These are phyloP conservation scores for Fusarium tuaranense DNA, from an alignment of 2,329 filamentous ascomycete species.

Conservation along the genomic window DNA sequence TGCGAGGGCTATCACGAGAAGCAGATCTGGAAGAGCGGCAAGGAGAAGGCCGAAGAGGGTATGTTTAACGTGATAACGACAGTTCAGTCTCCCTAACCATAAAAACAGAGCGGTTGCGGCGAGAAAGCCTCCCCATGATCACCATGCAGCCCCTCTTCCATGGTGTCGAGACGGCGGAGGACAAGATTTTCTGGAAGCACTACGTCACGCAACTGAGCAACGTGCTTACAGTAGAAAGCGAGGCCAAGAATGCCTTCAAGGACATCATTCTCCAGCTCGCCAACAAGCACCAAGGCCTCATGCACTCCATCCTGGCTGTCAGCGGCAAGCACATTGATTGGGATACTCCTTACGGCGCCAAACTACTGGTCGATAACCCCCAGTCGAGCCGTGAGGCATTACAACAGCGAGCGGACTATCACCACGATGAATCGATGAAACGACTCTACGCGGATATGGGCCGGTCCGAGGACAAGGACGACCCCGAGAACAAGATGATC, in stretches of 20 bases:
- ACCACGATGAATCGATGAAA: conserved; percentile 66
- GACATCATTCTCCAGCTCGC: conserved; percentile 87
- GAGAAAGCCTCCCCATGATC: conserved; percentile 63
- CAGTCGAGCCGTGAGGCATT: conserved; percentile 60
- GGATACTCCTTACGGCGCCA: conserved; percentile 66
- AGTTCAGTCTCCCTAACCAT: conserved; percentile 20
- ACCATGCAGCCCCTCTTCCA: conserved; percentile 77
- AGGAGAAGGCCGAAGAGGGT: conserved; percentile 79
- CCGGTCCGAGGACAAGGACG: conserved; percentile 55
- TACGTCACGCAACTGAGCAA: conserved; percentile 84
- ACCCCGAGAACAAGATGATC: conserved; percentile 58
- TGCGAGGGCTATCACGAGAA: conserved; percentile 92
- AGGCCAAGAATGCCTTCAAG: conserved; percentile 86
- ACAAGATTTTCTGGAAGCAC: conserved; percentile 84
- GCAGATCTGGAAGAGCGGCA: conserved; percentile 88
- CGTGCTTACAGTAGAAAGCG: conserved; percentile 84
- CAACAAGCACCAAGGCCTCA: conserved; percentile 81
- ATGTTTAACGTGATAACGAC: conserved; percentile 37
- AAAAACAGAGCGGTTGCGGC: conserved; percentile 61
- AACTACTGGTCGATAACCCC: conserved; percentile 63
- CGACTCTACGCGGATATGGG: conserved; percentile 62
- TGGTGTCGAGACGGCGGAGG: conserved; percentile 83
- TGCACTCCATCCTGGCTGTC: conserved; percentile 90
- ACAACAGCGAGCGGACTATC: conserved; percentile 64
- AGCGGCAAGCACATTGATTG: conserved; percentile 81